These are phyloP conservation scores for Bipolaris victoriae DNA, from an alignment of 2,329 filamentous ascomycete species.

Conservation along the genomic window DNA sequence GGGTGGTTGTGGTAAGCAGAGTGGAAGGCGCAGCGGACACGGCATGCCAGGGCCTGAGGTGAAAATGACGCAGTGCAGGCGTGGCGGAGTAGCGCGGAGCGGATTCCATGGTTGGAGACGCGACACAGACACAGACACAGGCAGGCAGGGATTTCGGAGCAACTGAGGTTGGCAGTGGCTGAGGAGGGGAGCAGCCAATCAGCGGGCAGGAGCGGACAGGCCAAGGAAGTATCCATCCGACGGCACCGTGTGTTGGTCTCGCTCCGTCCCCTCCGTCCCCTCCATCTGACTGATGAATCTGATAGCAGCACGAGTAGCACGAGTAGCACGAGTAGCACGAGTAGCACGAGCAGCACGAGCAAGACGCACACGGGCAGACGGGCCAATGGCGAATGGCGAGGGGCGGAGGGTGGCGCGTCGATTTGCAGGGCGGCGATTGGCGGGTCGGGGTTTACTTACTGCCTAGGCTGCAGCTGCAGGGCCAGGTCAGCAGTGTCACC, in stretches of 20 bases:
- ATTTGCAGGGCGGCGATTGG: neutral
- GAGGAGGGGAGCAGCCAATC: neutral
- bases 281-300: no score
- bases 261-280: no score
- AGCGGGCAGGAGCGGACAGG: neutral
- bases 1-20: neutral
- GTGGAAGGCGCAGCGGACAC: slow-evolving; percentile 12
- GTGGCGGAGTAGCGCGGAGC: slow-evolving; percentile 10
- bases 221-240: neutral
- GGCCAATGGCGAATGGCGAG: neutral
- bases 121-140: neutral
- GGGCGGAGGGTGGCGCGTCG: neutral
- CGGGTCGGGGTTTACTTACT: no score
- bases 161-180: slow-evolving; percentile 9
- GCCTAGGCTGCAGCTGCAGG: neutral
- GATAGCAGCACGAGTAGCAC: no score
- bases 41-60: slow-evolving; percentile 15
- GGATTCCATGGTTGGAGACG: neutral
- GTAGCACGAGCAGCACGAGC: no score
- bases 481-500: neutral
- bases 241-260: no score
- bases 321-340: no score
- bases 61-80: slow-evolving; percentile 10
- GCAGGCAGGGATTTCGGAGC: slow-evolving; percentile 1
- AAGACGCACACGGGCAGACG: neutral